phyloP scores from a whole-genome alignment of 2,329 filamentous ascomycete species.

The Arthrobotrys pseudoclavata region DNA sequence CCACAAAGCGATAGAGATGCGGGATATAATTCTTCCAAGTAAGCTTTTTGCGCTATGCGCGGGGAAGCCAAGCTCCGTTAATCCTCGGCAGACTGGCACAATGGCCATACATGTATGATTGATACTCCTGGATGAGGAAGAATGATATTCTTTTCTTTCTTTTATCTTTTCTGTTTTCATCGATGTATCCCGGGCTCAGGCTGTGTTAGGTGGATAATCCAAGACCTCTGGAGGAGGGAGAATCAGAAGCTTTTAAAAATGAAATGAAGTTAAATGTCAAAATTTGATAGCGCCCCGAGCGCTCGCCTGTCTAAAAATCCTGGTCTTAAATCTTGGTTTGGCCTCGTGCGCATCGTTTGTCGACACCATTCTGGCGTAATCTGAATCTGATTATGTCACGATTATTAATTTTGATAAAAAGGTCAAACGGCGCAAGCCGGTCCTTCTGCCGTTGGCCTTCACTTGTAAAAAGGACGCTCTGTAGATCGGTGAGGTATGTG shows the following conservation, averaged over 20 bases:
- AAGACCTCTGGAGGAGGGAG: too few species aligned
- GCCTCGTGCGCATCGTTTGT: background rate
- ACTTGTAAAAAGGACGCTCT: background rate
- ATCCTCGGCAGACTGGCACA: conserved; percentile 34
- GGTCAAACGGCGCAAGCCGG: conserved; percentile 30
- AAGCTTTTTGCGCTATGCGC: conserved; percentile 15
- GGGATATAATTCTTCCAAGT: conserved; percentile 35
- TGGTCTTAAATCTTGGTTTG: background rate
- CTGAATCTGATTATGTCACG: conserved; percentile 40
- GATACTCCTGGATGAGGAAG: background rate
- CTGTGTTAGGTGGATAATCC: too few species aligned
- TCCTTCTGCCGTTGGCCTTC: conserved; percentile 15
- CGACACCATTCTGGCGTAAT: conserved; percentile 41
- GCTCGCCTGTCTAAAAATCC: background rate
- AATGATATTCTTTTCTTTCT: too few species aligned
- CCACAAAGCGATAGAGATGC: conserved; percentile 3
- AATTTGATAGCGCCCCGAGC: background rate
- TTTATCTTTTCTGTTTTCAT: too few species aligned
- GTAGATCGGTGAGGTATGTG: background rate
- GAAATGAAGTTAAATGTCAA: background rate
- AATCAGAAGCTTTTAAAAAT: background rate
- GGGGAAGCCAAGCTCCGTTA: conserved; percentile 40
- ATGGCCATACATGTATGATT: background rate
- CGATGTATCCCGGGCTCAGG: background rate
- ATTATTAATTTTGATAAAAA: conserved; percentile 20